A percentile compares a stretch with the other conserved stretches of the same genome.
Conservation (phyloP, 352 stramenopile species). For the Poterioochromonas sp. region DNA sequence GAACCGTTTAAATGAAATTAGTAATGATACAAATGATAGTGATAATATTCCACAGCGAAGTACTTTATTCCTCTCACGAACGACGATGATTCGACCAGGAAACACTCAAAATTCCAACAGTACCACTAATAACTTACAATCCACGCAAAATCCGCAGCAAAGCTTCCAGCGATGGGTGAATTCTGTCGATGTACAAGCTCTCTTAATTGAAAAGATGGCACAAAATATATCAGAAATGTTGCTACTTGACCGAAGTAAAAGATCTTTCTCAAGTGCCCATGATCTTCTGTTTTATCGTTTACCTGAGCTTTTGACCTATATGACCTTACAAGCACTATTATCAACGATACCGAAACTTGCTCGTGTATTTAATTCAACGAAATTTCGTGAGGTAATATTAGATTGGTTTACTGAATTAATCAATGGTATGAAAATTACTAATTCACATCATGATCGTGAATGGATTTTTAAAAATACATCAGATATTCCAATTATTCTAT, state of each 20-base stretch:
- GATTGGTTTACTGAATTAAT: slow-evolving; percentile 19
- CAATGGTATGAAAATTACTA: not conserved
- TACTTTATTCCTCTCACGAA: too few relatives aligned
- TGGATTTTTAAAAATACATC: not conserved
- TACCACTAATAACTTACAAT: too few relatives aligned
- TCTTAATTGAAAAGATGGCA: not conserved
- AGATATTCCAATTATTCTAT: not conserved
- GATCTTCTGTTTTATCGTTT: slow-evolving; percentile 4
- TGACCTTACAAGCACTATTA: not conserved
- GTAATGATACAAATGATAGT: too few relatives aligned
- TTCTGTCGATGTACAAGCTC: not conserved
- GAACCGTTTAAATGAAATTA: not conserved
- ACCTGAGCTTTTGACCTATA: slow-evolving; percentile 18
- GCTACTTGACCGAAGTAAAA: not conserved
- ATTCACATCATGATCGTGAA: not conserved
- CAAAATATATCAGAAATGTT: slow-evolving; percentile 27
- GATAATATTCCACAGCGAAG: too few relatives aligned
- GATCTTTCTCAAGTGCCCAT: not conserved
- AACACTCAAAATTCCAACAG: too few relatives aligned
- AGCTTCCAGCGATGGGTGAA: too few relatives aligned
- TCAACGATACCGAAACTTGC: not conserved
- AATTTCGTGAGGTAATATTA: slow-evolving; percentile 30
- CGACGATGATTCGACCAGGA: too few relatives aligned
- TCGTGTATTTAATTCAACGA: not conserved
- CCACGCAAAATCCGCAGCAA: too few relatives aligned